phyloP scores from a whole-genome alignment of 1,284 basidiomycete species.

The Cerrena zonata region DNA sequence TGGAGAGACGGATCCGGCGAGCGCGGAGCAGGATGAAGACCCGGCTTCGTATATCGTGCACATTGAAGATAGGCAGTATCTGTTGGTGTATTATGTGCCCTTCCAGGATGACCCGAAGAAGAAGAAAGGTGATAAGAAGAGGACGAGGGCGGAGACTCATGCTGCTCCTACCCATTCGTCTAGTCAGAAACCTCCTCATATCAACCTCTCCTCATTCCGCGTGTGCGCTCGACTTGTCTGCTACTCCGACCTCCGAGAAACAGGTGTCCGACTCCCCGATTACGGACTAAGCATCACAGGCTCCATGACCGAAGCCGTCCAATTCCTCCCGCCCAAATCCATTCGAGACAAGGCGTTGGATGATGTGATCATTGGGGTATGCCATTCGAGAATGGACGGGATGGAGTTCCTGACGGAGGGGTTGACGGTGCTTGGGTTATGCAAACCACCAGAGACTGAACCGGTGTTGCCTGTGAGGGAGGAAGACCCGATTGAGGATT shows the following conservation, averaged over 20 bases:
- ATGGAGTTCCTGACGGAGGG: slow-evolving; percentile 69
- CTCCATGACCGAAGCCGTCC: slow-evolving; percentile 52
- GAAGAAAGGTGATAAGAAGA: slow-evolving; percentile 26
- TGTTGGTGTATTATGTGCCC: slow-evolving; percentile 68
- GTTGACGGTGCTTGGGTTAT: slow-evolving; percentile 60
- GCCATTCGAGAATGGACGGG: slow-evolving; percentile 53
- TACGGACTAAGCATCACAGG: slow-evolving; percentile 63
- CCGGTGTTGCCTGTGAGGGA: slow-evolving; percentile 27
- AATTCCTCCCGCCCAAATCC: slow-evolving; percentile 30
- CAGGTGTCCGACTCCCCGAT: slow-evolving; percentile 66
- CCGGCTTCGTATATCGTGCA: slow-evolving; percentile 35
- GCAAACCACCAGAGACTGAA: slow-evolving; percentile 28
- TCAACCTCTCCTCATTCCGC: slow-evolving; percentile 56
- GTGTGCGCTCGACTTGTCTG: slow-evolving; percentile 63
- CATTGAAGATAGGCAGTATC: slow-evolving; percentile 54
- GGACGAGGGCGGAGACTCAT: slow-evolving; percentile 23
- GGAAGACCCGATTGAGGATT: slow-evolving; percentile 35
- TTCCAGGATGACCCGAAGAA: slow-evolving; percentile 31
- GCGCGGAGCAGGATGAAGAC: slow-evolving; percentile 24
- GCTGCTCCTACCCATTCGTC: slow-evolving; percentile 27
- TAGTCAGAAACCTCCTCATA: slow-evolving; percentile 28
- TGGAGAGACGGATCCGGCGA: slow-evolving; percentile 54
- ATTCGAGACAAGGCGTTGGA: slow-evolving; percentile 29
- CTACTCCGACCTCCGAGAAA: slow-evolving; percentile 61
- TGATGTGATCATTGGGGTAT: slow-evolving; percentile 53